Conservation (phyloP, 495 filamentous ascomycete species). For the Aspergillus avenaceus region DNA sequence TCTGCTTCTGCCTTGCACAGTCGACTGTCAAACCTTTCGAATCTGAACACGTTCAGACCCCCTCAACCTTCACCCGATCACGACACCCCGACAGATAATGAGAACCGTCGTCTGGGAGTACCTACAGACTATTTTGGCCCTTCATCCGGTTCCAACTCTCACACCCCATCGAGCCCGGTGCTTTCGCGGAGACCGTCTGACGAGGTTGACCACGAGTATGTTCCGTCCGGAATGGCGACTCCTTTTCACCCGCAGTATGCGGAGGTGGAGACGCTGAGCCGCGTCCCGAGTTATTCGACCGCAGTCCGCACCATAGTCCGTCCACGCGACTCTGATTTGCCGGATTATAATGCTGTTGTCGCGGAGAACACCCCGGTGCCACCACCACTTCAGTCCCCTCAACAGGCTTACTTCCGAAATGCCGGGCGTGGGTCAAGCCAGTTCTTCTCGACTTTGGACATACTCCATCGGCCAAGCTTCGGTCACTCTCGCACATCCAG, state of each 20-base stretch:
- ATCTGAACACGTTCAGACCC: constrained; percentile 39
- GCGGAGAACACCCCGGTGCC: constrained; percentile 26
- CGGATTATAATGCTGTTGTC: constrained; percentile 49
- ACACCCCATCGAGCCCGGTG: constrained; percentile 33
- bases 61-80: constrained; percentile 22
- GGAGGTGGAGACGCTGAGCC: constrained; percentile 60
- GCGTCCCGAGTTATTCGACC: constrained; percentile 77
- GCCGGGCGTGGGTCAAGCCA: constrained; percentile 21
- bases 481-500: constrained; percentile 20
- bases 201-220: constrained; percentile 45
- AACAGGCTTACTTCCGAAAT: constrained; percentile 38
- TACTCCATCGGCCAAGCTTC: constrained; percentile 28
- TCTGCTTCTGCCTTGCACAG: constrained; percentile 56
- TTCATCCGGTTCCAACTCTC: constrained; percentile 31
- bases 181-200: constrained; percentile 59
- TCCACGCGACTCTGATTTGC: constrained; percentile 43
- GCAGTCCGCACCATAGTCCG: constrained; percentile 60
- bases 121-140: constrained; percentile 31
- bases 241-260: constrained; percentile 61
- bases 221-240: constrained; percentile 49
- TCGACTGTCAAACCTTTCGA: constrained; percentile 60
- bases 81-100: constrained; percentile 21
- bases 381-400: constrained; percentile 32
- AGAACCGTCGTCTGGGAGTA: constrained; percentile 21
- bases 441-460: constrained; percentile 26